phyloP scores from a whole-genome alignment of 1,284 basidiomycete species.

The Ceratorhiza oryzae-sativae region DNA sequence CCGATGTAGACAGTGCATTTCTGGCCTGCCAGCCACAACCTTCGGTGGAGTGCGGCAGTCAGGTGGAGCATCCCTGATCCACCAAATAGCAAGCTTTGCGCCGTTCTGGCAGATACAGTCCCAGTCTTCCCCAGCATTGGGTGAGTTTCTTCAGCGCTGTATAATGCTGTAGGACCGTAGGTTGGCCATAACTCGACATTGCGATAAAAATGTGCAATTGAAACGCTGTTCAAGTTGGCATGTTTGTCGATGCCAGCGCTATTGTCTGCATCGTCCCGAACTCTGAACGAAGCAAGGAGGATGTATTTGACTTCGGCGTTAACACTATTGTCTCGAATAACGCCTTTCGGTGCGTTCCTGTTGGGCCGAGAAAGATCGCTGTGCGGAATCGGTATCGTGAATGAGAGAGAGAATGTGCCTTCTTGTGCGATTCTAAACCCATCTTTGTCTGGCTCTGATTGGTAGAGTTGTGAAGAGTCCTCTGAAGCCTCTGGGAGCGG shows the following conservation, averaged over 20 bases:
- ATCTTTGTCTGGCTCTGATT: conserved; percentile 66
- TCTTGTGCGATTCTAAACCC: conserved; percentile 72
- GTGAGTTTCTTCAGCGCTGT: conserved; percentile 67
- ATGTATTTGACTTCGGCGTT: conserved; percentile 44
- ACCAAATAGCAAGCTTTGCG: conserved; percentile 68
- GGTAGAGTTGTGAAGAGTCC: conserved; percentile 58
- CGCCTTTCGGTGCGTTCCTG: conserved; percentile 14
- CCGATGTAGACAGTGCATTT: conserved; percentile 74
- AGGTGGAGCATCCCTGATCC: conserved; percentile 75
- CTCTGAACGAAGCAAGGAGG: conserved; percentile 69
- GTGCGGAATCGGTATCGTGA: conserved; percentile 74
- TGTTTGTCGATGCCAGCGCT: conserved; percentile 8
- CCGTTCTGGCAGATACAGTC: conserved; percentile 51
- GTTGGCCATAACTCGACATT: conserved; percentile 84
- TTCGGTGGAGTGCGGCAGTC: conserved; percentile 74
- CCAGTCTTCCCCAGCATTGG: conserved; percentile 52
- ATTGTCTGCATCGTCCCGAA: conserved; percentile 62
- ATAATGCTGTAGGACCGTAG: conserved; percentile 71
- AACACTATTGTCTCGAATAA: conserved; percentile 24
- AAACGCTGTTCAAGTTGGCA: conserved; percentile 50
- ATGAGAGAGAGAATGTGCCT: conserved; percentile 78
- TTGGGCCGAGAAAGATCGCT: neutral
- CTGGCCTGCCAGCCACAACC: conserved; percentile 88
- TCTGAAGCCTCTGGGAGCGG: conserved; percentile 64
- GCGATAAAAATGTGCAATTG: conserved; percentile 93